Percentiles rank a stretch among this genome's conserved stretches.
Conservation (phyloP, 352 stramenopile genomes). For the Globisporangium splendens region DNA sequence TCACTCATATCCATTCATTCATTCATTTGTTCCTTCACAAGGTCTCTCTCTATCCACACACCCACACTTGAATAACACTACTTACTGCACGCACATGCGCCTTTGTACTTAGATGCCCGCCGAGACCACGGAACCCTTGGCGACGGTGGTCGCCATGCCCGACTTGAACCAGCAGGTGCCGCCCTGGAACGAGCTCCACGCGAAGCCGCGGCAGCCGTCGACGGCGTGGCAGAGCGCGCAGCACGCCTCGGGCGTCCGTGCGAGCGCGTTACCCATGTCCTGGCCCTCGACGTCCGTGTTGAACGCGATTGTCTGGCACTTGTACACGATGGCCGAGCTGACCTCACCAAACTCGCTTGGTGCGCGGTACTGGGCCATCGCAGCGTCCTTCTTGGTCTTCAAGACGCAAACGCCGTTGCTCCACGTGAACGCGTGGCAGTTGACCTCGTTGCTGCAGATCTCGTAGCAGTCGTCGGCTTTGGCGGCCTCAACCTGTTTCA, state of each 20-base stretch:
- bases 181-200: constrained; percentile 26
- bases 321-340: constrained; percentile 31
- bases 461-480: constrained; percentile 20
- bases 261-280: constrained; percentile 18
- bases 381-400: constrained; percentile 21
- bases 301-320: constrained; percentile 20
- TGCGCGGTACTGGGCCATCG: neutral
- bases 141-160: constrained; percentile 4
- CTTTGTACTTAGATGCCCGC: constrained; percentile 20
- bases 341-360: neutral
- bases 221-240: constrained; percentile 27
- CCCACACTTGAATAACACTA: too few species aligned
- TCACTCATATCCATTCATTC: too few species aligned
- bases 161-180: constrained; percentile 42
- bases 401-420: constrained; percentile 21
- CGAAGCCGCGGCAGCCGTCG: constrained; percentile 24
- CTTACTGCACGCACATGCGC: too few species aligned
- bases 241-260: constrained; percentile 22
- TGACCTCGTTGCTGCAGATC: constrained; percentile 6
- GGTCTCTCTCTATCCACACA: too few species aligned
- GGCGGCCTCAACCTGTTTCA: constrained; percentile 9
- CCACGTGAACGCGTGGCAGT: constrained; percentile 30
- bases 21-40: too few species aligned
- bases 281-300: constrained; percentile 23
- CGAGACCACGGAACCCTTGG: constrained; percentile 20